Evolutionary conservation across 129 eudicot genomes (phyloP).

Genomic region (Sambucus nigra): DNA sequence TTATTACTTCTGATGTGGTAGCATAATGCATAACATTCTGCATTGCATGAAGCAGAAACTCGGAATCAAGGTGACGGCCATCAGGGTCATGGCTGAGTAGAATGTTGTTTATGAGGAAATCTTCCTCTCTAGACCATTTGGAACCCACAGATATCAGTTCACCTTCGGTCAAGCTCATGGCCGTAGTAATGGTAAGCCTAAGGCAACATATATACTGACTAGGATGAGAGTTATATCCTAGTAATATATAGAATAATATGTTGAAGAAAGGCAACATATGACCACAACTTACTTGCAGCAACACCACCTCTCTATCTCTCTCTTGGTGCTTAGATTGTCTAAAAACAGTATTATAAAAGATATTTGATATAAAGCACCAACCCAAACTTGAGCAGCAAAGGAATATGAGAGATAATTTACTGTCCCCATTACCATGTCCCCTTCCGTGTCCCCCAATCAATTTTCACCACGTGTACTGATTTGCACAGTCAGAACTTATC

Average conservation of each 20-base stretch:
- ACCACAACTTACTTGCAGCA: not conserved
- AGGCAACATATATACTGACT: not conserved
- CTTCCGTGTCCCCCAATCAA: too few species aligned
- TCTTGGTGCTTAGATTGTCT: too few species aligned
- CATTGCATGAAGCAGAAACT: constrained; percentile 47
- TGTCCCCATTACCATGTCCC: too few species aligned
- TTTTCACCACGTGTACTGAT: too few species aligned
- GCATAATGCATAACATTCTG: constrained; percentile 39
- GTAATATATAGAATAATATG: not conserved
- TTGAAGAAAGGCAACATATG: not conserved
- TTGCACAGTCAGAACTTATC: too few species aligned
- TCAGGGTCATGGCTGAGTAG: constrained; percentile 60
- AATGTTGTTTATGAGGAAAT: constrained; percentile 42
- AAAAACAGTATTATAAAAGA: too few species aligned
- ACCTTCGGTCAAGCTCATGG: constrained; percentile 10
- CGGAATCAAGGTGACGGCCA: constrained; percentile 37
- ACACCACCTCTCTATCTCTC: too few species aligned
- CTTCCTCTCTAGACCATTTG: constrained; percentile 28
- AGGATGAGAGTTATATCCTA: not conserved
- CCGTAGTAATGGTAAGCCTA: not conserved
- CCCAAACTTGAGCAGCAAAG: too few species aligned
- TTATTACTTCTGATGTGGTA: constrained; percentile 19
- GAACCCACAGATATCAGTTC: constrained; percentile 5
- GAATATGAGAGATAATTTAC: too few species aligned
- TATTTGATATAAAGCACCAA: too few species aligned